A percentile compares a stretch with the other conserved stretches of the same genome.
These are phyloP conservation scores for Bacidia rubella DNA, from an alignment of 495 filamentous ascomycete genomes.

Conservation along the genomic window DNA sequence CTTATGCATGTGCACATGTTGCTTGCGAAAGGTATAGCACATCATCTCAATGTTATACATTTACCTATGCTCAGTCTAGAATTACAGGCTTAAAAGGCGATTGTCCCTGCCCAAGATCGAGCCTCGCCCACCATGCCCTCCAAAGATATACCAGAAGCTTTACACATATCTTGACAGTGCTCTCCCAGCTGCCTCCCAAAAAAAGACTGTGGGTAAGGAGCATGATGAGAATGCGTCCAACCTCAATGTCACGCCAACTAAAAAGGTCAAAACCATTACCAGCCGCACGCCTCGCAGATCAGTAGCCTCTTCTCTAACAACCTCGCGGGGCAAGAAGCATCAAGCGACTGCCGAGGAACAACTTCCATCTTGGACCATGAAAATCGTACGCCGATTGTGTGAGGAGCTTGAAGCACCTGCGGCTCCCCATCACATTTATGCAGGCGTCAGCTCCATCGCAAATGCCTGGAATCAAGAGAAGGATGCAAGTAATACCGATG, in stretches of 20 bases:
- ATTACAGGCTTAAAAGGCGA: slow-evolving; percentile 58
- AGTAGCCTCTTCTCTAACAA: slow-evolving; percentile 5
- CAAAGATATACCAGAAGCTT: slow-evolving; percentile 71
- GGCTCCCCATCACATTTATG: slow-evolving; percentile 49
- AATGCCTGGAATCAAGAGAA: slow-evolving; percentile 4
- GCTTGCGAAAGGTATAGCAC: slow-evolving; percentile 63
- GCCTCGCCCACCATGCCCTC: slow-evolving; percentile 69
- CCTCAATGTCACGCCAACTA: slow-evolving; percentile 24
- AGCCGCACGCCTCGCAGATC: slow-evolving; percentile 27
- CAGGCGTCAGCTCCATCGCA: slow-evolving; percentile 40
- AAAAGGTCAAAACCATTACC: slow-evolving; percentile 19
- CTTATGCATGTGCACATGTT: slow-evolving; percentile 82
- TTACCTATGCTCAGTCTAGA: background rate
- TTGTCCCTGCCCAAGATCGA: slow-evolving; percentile 74
- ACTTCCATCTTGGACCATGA: slow-evolving; percentile 49
- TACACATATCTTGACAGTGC: slow-evolving; percentile 66
- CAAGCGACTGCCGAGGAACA: slow-evolving; percentile 22
- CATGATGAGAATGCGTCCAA: slow-evolving; percentile 16
- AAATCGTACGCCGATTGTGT: slow-evolving; percentile 51
- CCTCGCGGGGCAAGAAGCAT: background rate
- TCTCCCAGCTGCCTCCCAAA: slow-evolving; percentile 28
- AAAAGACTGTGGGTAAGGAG: background rate
- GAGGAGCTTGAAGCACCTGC: slow-evolving; percentile 43
- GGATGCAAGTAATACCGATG: background rate
- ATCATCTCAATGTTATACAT: background rate